Conservation (phyloP, 108 stramenopile species). For the Schizochytrium sp. region DNA sequence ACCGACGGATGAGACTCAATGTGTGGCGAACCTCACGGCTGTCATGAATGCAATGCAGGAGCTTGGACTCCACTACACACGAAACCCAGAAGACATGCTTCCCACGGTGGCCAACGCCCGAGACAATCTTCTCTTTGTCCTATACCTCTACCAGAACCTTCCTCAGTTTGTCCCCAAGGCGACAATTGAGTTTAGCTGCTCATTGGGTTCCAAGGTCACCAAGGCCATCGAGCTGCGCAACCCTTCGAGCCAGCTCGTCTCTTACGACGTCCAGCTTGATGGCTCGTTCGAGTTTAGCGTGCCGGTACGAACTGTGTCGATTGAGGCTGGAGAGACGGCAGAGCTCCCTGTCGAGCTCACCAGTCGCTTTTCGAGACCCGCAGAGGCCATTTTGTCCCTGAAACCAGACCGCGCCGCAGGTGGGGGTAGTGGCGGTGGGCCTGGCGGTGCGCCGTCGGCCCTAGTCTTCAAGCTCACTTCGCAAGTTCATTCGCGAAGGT, state of each 20-base stretch:
- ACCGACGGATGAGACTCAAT: background rate
- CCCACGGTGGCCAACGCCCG: conserved; percentile 2
- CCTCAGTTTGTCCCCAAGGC: conserved; percentile 51
- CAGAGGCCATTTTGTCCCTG: conserved; percentile 37
- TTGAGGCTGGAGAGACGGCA: conserved; percentile 14
- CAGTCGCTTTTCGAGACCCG: conserved; percentile 29
- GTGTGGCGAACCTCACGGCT: background rate
- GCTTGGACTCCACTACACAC: background rate
- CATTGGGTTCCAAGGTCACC: conserved; percentile 31
- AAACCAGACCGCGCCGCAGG: conserved; percentile 4
- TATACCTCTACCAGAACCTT: conserved; percentile 31
- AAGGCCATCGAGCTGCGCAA: conserved; percentile 54
- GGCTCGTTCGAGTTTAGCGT: conserved; percentile 36
- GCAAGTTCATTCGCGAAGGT: conserved; percentile 25
- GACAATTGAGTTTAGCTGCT: conserved; percentile 44
- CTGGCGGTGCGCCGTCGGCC: conserved; percentile 20
- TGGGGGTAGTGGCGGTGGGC: background rate
- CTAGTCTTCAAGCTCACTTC: conserved; percentile 41
- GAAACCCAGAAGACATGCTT: background rate
- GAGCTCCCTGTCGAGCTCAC: conserved; percentile 18
- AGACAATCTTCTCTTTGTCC: conserved; percentile 11
- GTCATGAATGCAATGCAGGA: background rate
- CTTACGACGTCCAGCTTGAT: conserved; percentile 41
- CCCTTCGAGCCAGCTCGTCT: conserved; percentile 27
- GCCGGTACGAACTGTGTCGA: background rate